A percentile compares a stretch with the other conserved stretches of the same genome.
These are phyloP conservation scores for Tylopilus sp. DNA, from an alignment of 768 basidiomycete species.

Conservation along the genomic window DNA sequence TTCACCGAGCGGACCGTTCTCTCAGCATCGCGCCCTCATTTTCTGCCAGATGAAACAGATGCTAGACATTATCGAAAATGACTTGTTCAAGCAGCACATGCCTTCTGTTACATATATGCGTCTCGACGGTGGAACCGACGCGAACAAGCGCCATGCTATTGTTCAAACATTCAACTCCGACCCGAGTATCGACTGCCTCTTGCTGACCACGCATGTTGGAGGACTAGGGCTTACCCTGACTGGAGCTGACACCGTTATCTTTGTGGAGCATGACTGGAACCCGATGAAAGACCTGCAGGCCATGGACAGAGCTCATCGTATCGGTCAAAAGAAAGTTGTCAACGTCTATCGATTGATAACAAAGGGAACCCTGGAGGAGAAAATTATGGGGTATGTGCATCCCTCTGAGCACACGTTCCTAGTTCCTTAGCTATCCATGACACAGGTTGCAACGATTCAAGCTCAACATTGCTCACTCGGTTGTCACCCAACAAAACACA, in stretches of 20 bases:
- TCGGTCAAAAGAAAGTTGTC: slow-evolving; percentile 98
- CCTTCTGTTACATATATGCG: slow-evolving; percentile 98
- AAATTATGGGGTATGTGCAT: slow-evolving; percentile 92
- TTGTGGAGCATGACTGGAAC: slow-evolving; percentile 99
- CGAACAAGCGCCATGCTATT: slow-evolving; percentile 91
- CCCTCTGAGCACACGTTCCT: not conserved
- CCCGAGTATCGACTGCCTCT: slow-evolving; percentile 93
- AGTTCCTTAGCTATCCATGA: slow-evolving; percentile 4
- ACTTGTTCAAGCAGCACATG: slow-evolving; percentile 89
- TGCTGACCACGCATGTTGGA: slow-evolving; percentile 96
- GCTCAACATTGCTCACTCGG: slow-evolving; percentile 93
- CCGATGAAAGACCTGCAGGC: slow-evolving; percentile 99
- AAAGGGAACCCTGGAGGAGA: slow-evolving; percentile 95
- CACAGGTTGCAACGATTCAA: slow-evolving; percentile 95
- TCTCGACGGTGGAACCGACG: slow-evolving; percentile 88
- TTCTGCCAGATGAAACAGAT: slow-evolving; percentile 99
- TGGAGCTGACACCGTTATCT: slow-evolving; percentile 98
- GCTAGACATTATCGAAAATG: slow-evolving; percentile 95
- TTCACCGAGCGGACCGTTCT: slow-evolving; percentile 52
- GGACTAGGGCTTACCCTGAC: slow-evolving; percentile 95
- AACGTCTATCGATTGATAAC: slow-evolving; percentile 98
- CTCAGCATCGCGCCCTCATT: slow-evolving; percentile 97
- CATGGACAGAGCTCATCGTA: slow-evolving; percentile 97
- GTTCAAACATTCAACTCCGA: slow-evolving; percentile 98
- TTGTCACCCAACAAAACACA: slow-evolving; percentile 96